These are phyloP conservation scores for Colletotrichum nymphaeae DNA, from an alignment of 2,329 filamentous ascomycete species.

Conservation along the genomic window DNA sequence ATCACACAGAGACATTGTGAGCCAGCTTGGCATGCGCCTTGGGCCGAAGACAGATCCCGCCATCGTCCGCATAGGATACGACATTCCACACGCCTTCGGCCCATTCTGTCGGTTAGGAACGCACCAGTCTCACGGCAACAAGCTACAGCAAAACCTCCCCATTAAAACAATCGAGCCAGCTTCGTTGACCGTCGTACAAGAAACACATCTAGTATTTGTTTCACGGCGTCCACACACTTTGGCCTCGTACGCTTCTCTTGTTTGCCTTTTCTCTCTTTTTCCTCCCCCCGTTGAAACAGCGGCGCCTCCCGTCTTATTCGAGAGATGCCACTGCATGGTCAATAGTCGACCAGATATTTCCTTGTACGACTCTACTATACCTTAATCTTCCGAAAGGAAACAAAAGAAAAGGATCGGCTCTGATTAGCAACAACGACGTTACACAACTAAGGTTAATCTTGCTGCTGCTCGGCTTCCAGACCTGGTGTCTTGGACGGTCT, in stretches of 20 bases:
- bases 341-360: constrained; percentile 2
- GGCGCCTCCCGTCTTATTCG: constrained; percentile 19
- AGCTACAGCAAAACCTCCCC: neutral
- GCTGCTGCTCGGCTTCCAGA: constrained; percentile 25
- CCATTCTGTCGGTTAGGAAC: constrained; percentile 25
- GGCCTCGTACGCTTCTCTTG: neutral
- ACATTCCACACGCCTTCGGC: constrained; percentile 26
- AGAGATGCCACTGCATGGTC: constrained; percentile 24
- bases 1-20: neutral
- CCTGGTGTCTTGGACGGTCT: constrained; percentile 31
- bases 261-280: constrained; percentile 3
- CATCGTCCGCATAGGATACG: constrained; percentile 8
- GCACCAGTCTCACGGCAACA: constrained; percentile 33
- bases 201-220: constrained; percentile 4
- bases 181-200: neutral
- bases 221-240: constrained; percentile 1
- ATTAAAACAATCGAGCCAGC: neutral
- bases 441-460: neutral
- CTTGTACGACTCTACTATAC: neutral
- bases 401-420: neutral
- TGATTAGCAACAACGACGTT: neutral
- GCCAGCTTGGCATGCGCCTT: constrained; percentile 13
- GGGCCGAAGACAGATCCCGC: constrained; percentile 17
- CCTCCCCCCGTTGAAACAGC: constrained; percentile 18
- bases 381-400: neutral